Evolutionary conservation across 2,329 filamentous ascomycete genomes (phyloP).

Genomic region (Penicillium fuscoglaucum): DNA sequence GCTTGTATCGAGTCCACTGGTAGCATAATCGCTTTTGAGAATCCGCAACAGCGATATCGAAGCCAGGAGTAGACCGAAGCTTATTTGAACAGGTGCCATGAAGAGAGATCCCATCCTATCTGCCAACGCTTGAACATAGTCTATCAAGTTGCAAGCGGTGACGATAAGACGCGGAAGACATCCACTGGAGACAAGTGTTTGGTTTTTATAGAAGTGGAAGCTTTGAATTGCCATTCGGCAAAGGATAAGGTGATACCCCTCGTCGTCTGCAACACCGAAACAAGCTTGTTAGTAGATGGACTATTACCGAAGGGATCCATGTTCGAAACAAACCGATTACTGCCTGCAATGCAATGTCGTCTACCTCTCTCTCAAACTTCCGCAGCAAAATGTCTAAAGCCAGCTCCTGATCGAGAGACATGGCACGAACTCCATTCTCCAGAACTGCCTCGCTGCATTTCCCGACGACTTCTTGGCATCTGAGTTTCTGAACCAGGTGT

Average conservation of each 20-base stretch:
- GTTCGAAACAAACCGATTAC: slow-evolving; percentile 29
- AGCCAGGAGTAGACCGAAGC: slow-evolving; percentile 34
- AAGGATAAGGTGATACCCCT: slow-evolving; percentile 31
- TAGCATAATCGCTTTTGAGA: slow-evolving; percentile 36
- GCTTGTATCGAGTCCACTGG: slow-evolving; percentile 34
- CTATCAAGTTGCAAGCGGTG: slow-evolving; percentile 35
- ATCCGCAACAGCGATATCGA: slow-evolving; percentile 38
- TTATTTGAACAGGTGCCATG: slow-evolving; percentile 31
- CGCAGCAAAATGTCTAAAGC: slow-evolving; percentile 40
- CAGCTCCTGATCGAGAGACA: slow-evolving; percentile 42
- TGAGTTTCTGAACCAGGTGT: slow-evolving; percentile 38
- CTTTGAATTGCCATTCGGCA: slow-evolving; percentile 38
- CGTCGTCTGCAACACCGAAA: slow-evolving; percentile 26
- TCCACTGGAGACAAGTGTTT: slow-evolving; percentile 27
- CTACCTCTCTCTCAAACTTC: slow-evolving; percentile 38
- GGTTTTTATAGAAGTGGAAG: slow-evolving; percentile 40
- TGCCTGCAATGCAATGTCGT: slow-evolving; percentile 38
- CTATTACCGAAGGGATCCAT: not conserved
- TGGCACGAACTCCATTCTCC: slow-evolving; percentile 42
- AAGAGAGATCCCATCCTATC: slow-evolving; percentile 23
- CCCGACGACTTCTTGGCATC: slow-evolving; percentile 39
- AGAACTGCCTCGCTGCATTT: slow-evolving; percentile 39
- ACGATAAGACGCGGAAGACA: slow-evolving; percentile 30
- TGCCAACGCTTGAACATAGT: slow-evolving; percentile 28
- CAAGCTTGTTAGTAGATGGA: slow-evolving; percentile 5